Evolutionary conservation across 495 filamentous ascomycete genomes (phyloP), one percentile per base, ranked within the genome.

Genomic region (Aspergillus avenaceus): DNA sequence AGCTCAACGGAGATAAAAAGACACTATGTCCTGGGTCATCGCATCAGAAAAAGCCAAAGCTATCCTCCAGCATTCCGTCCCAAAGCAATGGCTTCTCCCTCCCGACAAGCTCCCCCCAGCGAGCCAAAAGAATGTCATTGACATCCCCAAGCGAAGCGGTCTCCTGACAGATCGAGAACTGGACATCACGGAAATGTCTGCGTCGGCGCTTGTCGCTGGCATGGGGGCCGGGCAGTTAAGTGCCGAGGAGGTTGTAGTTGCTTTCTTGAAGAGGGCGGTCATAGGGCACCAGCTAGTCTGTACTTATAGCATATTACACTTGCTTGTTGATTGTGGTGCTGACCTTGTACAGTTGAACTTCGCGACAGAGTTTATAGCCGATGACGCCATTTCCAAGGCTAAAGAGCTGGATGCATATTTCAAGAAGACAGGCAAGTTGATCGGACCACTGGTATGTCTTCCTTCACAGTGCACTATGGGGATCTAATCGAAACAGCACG

Each of bases 321-420:
- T 26, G 5, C 41, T 22, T 25, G 12, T 3, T 2, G 14, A 13
- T 14, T 27, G 5, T 16, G 8, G 5, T 11, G 14, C n/a, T 45
- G 3, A 36, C 25, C n/a, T 19, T 16, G 18, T 36, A 27, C 24
- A 75, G 70, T 69, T 73, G 47, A 84, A 86, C 56, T 87, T 85
- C 50, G 73, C 85, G 4, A 83, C 80, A 3, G 86, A 90, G 49
- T 83, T 84, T 43, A 72, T 86, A 56, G 84, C 85, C 41, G 76
- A 81, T 11, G 63, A 71, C 27, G 86, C 85, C 2, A 69, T 88
- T 16, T 61, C 69, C n/a, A 69, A 78, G 12, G 86, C 84, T 5
- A 71, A 67, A 26, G 65, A 75, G 27, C 72, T 87, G 18, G 86
- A 88, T 62, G 62, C 64, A 8, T 74, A 77, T 44, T 71, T 54